Conservation (phyloP, 352 stramenopile species). For the Blastocystis sp. region DNA sequence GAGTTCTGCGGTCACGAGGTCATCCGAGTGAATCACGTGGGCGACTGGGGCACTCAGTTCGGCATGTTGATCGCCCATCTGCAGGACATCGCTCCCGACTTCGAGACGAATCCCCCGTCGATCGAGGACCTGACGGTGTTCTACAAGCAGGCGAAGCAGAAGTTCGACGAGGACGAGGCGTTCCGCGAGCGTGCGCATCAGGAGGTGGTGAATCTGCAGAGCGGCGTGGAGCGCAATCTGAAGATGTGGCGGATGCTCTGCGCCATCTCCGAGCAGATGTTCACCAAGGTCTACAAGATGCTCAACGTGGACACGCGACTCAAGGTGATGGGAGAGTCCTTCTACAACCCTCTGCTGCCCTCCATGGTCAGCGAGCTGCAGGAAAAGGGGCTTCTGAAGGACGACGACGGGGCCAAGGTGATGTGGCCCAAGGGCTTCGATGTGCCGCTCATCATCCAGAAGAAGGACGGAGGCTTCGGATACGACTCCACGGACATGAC, state of each 20-base stretch:
- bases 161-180: conserved; percentile 87
- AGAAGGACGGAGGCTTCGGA: conserved; percentile 80
- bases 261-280: conserved; percentile 76
- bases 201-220: conserved; percentile 93
- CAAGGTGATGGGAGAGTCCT: conserved; percentile 79
- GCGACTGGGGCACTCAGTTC: conserved; percentile 95
- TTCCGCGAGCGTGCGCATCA: conserved; percentile 91
- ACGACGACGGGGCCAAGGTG: conserved; percentile 79
- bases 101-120: conserved; percentile 82
- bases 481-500: conserved; percentile 87
- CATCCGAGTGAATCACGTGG: conserved; percentile 80
- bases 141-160: conserved; percentile 79
- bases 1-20: conserved; percentile 78
- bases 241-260: conserved; percentile 78
- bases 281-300: conserved; percentile 80
- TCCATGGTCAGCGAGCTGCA: conserved; percentile 83
- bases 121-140: conserved; percentile 87
- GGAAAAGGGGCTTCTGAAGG: conserved; percentile 73
- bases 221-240: conserved; percentile 72
- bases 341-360: conserved; percentile 84
- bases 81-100: conserved; percentile 88
- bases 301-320: conserved; percentile 74
- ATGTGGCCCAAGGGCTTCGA: conserved; percentile 77
- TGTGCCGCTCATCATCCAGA: conserved; percentile 81
- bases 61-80: conserved; percentile 99